These are phyloP conservation scores for Rhodotorula diobovata DNA, from an alignment of 768 basidiomycete genomes.

Conservation along the genomic window DNA sequence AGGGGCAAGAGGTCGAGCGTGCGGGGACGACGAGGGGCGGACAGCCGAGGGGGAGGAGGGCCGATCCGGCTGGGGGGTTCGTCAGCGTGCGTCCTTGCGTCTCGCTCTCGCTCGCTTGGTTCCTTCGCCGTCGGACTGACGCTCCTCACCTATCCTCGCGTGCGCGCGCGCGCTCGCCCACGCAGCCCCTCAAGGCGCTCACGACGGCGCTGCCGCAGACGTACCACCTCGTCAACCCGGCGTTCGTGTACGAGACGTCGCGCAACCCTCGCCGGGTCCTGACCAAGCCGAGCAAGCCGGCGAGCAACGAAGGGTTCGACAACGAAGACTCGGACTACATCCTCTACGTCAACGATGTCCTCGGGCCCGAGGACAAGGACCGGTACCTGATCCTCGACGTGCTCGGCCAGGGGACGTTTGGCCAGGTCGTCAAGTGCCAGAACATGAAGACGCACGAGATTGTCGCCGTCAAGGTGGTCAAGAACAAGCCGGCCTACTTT, in stretches of 20 bases:
- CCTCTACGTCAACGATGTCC: conserved; percentile 95
- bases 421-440: conserved; percentile 99
- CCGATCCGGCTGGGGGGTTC: conserved; percentile 63
- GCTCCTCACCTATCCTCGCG: not conserved
- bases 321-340: conserved; percentile 99
- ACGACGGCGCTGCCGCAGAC: conserved; percentile 85
- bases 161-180: no score
- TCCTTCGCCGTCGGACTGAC: not conserved
- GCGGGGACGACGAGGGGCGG: conserved; percentile 51
- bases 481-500: conserved; percentile 99
- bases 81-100: conserved; percentile 48
- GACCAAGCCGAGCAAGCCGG: conserved; percentile 94
- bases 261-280: conserved; percentile 94
- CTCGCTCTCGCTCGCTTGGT: not conserved
- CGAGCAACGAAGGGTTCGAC: conserved; percentile 93
- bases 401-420: conserved; percentile 96
- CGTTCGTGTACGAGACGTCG: conserved; percentile 87
- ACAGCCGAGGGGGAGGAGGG: conserved; percentile 63
- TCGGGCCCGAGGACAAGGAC: conserved; percentile 89
- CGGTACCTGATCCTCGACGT: conserved; percentile 98
- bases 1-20: conserved; percentile 70
- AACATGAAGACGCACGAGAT: conserved; percentile 99
- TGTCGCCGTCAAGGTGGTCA: conserved; percentile 97
- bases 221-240: conserved; percentile 88
- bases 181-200: conserved; percentile 61